phyloP scores from a whole-genome alignment of 2,329 filamentous ascomycete species.

The Nakataea oryzae region DNA sequence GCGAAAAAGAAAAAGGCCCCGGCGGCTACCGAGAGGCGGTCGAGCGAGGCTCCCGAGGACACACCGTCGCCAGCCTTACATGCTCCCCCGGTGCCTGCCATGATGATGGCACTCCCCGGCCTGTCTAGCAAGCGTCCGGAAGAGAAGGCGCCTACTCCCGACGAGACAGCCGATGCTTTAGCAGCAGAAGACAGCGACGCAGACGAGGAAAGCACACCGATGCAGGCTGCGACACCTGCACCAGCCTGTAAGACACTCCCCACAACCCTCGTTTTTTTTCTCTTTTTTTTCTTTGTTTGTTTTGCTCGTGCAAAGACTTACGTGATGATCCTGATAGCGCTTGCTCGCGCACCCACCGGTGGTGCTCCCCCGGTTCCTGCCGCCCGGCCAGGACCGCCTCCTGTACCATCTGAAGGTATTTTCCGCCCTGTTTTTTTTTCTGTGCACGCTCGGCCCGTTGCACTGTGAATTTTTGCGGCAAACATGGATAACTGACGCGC shows the following conservation, averaged over 20 bases:
- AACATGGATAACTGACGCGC: not conserved
- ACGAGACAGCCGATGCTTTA: constrained; percentile 24
- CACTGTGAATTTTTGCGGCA: not conserved
- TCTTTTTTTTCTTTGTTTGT: no score
- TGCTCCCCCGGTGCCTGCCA: constrained; percentile 44
- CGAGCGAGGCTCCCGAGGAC: constrained; percentile 33
- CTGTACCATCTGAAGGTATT: constrained; percentile 52
- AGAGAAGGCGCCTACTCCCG: constrained; percentile 31
- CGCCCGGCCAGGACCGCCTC: constrained; percentile 43
- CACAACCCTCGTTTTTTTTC: no score
- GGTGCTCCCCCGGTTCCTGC: constrained; percentile 35
- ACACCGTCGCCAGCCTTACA: constrained; percentile 29
- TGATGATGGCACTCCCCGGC: constrained; percentile 63
- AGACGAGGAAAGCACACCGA: constrained; percentile 21
- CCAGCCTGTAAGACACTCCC: not conserved
- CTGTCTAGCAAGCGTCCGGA: constrained; percentile 49
- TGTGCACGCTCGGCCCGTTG: constrained; percentile 1
- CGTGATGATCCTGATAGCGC: not conserved
- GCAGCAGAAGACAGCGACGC: constrained; percentile 14
- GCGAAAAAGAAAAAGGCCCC: constrained; percentile 47
- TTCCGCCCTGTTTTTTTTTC: no score
- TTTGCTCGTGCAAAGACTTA: not conserved
- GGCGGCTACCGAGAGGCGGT: constrained; percentile 24
- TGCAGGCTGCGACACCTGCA: constrained; percentile 16
- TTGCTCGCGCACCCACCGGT: constrained; percentile 1